Evolutionary conservation across 768 basidiomycete species (phyloP), one percentile per base, ranked within the genome.

Genomic region (Antrodiella citrinella): DNA sequence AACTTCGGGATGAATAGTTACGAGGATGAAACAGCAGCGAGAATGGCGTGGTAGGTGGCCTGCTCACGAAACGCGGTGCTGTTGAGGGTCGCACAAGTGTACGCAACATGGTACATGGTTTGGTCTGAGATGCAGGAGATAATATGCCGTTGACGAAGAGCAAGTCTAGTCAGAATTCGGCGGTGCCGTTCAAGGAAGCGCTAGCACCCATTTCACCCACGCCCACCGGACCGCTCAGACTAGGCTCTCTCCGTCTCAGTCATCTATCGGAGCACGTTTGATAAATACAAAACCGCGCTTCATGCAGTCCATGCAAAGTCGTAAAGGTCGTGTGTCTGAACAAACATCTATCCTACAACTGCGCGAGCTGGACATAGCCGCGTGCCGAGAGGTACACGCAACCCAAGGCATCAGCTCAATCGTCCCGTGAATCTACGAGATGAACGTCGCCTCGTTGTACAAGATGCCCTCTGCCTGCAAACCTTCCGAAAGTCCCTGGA

Each of bases 401-500:
- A 35, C 30, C 30, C 30, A 35, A 15, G 7, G 30, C 30, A 7
- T 35, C 30, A 35, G 15, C 9, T n/a, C 7, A 35, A 35, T 7
- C 30, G 15, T 35, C 30, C 30, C 30, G 30, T 35, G 15, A 42
- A 52, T 47, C 47, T 65, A 69, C 44, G 91, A 94, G 60, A 97
- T 89, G 69, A 87, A 96, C 2, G 92, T 86, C 0, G 91, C 89
- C 64, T 98, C 94, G 61, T 79, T 88, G 73, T 87, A 97, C n/a
- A 90, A 39, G 40, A 62, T 59, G 3, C 94, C 94, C 47, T 85
- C 68, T 24, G 89, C 77, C 55, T 73, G 66, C 50, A 65, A 46
- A 15, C 68, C 72, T 2, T 56, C 61, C 19, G 69, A 65, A 54
- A 69, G 55, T 13, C 69, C 75, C 2, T 73, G 68, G 26, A 77